Base-by-base conservation (phyloP, 495 filamentous ascomycete species). In the Pseudevernia furfuracea region DNA sequence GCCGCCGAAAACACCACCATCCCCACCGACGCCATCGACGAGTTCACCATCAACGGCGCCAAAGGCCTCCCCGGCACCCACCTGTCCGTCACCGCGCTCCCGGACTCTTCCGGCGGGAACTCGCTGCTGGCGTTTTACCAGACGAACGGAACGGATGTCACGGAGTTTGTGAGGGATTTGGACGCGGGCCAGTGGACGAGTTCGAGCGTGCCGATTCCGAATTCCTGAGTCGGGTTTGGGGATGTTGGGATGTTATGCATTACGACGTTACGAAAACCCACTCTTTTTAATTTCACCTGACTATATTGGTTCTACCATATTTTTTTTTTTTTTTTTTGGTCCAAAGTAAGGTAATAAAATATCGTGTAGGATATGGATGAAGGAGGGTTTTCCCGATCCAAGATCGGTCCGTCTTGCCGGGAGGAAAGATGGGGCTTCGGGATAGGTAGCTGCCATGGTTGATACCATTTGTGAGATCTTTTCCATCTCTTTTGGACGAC, bases 141-240 rank as follows among this genome's bases (percentile, higher is more conserved):
- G 62, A 64, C 60, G 12, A 68, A 70, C 32, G 68, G 68, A 4
- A 59, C 48, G 21, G 68, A 70, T 21, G 25, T 70, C 23, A 68
- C 66, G 1, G 68, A 68, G 11, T 70, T 68, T 32, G 65, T 68
- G 23, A 21, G 68, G 34, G 68, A 70, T 68, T 43, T 70, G 32
- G 57, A 68, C 3, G 61, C 38, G 39, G 68, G 68, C 12, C 68
- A 67, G 62, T 70, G 68, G 68, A 68, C 68, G 25, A 65, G 62
- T 44, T 57, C 61, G 28, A 62, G 53, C 30, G 66, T 70, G 36
- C 68, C 68, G 32, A 70, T 70, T 44, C 68, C 68, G 23, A 2
- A 59, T 23, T 57, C 49, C 9, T 63, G 61, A 63, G 23, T 32
- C 9, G 38, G 44, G 12, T 4, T 36, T 36, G 34, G 34, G 34